phyloP scores from a whole-genome alignment of 306 rosid species.

The Glycine latifolia region DNA sequence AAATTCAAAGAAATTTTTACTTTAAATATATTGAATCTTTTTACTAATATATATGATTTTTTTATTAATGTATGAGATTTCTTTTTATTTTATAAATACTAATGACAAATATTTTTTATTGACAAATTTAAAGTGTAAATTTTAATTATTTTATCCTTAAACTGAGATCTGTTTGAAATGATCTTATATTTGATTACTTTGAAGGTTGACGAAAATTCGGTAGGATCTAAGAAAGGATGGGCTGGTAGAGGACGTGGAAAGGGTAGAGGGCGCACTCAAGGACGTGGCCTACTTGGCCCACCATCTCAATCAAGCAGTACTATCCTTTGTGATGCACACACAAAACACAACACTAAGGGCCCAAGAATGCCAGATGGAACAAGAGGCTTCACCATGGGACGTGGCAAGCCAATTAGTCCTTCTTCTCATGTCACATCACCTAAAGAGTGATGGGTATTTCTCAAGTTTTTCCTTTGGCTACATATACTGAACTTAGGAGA shows the following conservation, averaged over 20 bases:
- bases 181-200: neutral
- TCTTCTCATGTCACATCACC: slow-evolving; percentile 48
- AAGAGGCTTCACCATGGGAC: slow-evolving; percentile 89
- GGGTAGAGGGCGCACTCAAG: slow-evolving; percentile 68
- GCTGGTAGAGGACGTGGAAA: slow-evolving; percentile 78
- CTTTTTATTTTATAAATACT: too few species aligned
- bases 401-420: slow-evolving; percentile 73
- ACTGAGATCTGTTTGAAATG: too few species aligned
- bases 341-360: slow-evolving; percentile 63
- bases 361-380: slow-evolving; percentile 99
- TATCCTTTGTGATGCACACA: slow-evolving; percentile 55
- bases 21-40: too few species aligned
- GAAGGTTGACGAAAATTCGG: slow-evolving; percentile 72
- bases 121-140: too few species aligned
- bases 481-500: slow-evolving; percentile 34
- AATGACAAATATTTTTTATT: too few species aligned
- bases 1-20: too few species aligned
- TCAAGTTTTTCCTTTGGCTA: slow-evolving; percentile 35
- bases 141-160: too few species aligned
- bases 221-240: slow-evolving; percentile 78
- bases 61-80: too few species aligned
- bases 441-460: slow-evolving; percentile 38
- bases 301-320: slow-evolving; percentile 59
- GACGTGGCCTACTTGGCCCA: slow-evolving; percentile 65
- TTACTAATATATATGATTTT: too few species aligned